Conservation (phyloP, 768 basidiomycete genomes). For the Rossbeevera mucosa region DNA sequence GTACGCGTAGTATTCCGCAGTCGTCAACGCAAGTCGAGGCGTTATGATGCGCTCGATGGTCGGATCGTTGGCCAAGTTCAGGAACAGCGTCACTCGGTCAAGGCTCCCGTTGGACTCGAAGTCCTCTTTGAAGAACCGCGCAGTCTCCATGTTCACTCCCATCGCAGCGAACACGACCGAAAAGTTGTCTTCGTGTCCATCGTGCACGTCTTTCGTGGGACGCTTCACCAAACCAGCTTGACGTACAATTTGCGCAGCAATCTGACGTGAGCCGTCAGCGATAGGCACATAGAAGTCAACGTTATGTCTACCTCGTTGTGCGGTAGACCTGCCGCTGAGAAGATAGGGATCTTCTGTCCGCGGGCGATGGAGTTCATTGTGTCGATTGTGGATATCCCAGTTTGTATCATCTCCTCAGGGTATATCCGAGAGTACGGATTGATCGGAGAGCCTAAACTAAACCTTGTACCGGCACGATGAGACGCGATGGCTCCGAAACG, state of each 20-base stretch:
- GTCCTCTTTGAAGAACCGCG: constrained; percentile 99
- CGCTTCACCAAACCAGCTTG: constrained; percentile 97
- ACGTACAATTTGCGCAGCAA: constrained; percentile 99
- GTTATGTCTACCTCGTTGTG: constrained; percentile 80
- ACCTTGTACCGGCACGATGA: constrained; percentile 12
- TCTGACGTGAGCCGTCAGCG: constrained; percentile 47
- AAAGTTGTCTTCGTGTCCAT: constrained; percentile 99
- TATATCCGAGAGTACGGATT: constrained; percentile 98
- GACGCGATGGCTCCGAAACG: constrained; percentile 1
- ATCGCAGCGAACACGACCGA: constrained; percentile 99
- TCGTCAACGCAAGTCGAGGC: constrained; percentile 94
- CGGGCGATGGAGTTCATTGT: constrained; percentile 99
- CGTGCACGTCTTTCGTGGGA: constrained; percentile 95
- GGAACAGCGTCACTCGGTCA: constrained; percentile 95
- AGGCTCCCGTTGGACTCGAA: constrained; percentile 98
- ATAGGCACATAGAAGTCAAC: constrained; percentile 19
- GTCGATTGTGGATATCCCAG: constrained; percentile 98
- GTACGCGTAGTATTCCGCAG: constrained; percentile 99
- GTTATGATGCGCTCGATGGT: constrained; percentile 99
- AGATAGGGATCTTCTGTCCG: constrained; percentile 99
- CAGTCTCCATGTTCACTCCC: constrained; percentile 99
- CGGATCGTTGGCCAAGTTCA: constrained; percentile 98
- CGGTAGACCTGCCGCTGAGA: constrained; percentile 96
- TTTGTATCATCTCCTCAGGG: constrained; percentile 99
- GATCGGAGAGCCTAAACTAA: constrained; percentile 81